A percentile compares a stretch with the other conserved stretches of the same genome.
These are phyloP conservation scores for Lichtheimia ramosa DNA, from an alignment of 371 early-diverging fungal genomes.

Conservation along the genomic window DNA sequence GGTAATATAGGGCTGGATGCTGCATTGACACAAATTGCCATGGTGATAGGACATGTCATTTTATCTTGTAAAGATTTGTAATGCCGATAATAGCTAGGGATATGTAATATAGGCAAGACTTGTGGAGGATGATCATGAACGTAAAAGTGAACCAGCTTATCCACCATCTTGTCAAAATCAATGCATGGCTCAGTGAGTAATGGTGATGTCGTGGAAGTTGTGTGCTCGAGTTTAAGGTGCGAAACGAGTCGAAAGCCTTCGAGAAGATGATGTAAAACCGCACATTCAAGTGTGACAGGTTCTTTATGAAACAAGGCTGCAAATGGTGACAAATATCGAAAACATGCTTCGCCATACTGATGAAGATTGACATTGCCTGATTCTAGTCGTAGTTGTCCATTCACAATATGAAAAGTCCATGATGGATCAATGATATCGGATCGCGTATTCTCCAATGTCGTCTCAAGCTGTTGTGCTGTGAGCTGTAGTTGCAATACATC, in stretches of 20 bases:
- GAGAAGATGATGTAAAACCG: background rate
- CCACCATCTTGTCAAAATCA: background rate
- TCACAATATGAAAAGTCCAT: conserved; percentile 13
- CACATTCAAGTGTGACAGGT: background rate
- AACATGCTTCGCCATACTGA: conserved; percentile 3
- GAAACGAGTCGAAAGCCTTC: conserved; percentile 2
- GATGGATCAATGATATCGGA: background rate
- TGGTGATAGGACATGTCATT: conserved; percentile 9
- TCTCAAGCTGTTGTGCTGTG: background rate
- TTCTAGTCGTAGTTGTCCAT: conserved; percentile 13
- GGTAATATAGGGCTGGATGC: background rate
- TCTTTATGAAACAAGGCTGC: conserved; percentile 8
- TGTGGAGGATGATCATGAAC: background rate
- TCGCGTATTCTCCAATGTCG: background rate
- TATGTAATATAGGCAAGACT: conserved; percentile 8
- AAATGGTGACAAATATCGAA: conserved; percentile 16
- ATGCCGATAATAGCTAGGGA: conserved; percentile 2
- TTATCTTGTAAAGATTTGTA: conserved; percentile 10
- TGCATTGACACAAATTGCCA: conserved; percentile 13
- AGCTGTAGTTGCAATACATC: background rate
- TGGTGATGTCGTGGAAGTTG: background rate
- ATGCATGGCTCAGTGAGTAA: background rate
- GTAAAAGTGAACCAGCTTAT: conserved; percentile 2
- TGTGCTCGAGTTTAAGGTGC: background rate
- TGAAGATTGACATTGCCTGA: conserved; percentile 6